Evolutionary conservation across 768 basidiomycete species (phyloP).

Genomic region (Amanita brunnescens): DNA sequence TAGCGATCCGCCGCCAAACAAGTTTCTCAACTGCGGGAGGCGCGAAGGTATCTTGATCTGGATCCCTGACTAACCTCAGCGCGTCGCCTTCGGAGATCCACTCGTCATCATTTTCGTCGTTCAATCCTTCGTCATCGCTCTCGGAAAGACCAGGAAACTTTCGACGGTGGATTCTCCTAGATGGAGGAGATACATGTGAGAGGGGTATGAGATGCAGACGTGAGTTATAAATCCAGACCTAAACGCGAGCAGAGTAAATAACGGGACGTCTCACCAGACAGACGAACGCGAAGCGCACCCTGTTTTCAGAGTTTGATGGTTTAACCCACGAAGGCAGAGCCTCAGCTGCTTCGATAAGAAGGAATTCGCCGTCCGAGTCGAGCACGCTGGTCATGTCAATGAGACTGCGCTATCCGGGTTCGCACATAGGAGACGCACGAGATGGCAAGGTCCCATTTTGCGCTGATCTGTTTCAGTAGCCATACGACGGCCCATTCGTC

Average conservation of each 20-base stretch:
- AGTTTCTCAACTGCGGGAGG: slow-evolving; percentile 49
- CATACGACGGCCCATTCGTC: slow-evolving; percentile 97
- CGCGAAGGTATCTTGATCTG: slow-evolving; percentile 46
- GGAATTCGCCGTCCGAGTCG: slow-evolving; percentile 93
- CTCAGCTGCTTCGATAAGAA: slow-evolving; percentile 95
- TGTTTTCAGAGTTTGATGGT: slow-evolving; percentile 85
- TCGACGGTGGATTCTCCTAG: slow-evolving; percentile 43
- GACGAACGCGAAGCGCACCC: slow-evolving; percentile 51
- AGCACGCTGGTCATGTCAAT: slow-evolving; percentile 38
- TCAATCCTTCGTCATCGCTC: slow-evolving; percentile 43
- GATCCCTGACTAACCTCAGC: slow-evolving; percentile 49
- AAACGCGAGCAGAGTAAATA: slow-evolving; percentile 20
- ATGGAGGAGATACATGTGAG: slow-evolving; percentile 58
- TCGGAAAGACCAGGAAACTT: slow-evolving; percentile 30
- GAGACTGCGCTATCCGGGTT: slow-evolving; percentile 3
- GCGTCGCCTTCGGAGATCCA: slow-evolving; percentile 59
- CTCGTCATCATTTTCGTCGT: slow-evolving; percentile 29
- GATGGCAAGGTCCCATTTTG: slow-evolving; percentile 72
- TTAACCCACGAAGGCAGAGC: slow-evolving; percentile 84
- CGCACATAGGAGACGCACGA: slow-evolving; percentile 40
- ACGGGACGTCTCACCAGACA: slow-evolving; percentile 22
- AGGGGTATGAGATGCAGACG: slow-evolving; percentile 85
- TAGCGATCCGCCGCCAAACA: slow-evolving; percentile 63
- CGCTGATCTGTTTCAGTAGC: slow-evolving; percentile 71
- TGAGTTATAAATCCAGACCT: slow-evolving; percentile 89